phyloP scores from a whole-genome alignment of 768 basidiomycete species.

The Rhodocollybia butyracea region DNA sequence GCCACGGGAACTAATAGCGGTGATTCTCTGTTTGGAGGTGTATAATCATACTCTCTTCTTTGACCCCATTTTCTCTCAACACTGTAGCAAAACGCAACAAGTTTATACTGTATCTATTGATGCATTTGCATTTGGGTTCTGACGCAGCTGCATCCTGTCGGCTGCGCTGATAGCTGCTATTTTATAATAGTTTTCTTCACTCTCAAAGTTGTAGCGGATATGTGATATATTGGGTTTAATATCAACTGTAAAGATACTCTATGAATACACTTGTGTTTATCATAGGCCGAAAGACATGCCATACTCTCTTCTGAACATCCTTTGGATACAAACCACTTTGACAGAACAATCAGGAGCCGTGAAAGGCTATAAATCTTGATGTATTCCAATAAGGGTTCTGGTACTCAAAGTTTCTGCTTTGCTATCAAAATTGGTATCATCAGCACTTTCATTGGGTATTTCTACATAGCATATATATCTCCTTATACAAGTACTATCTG shows the following conservation, averaged over 20 bases:
- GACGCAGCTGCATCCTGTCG: not conserved
- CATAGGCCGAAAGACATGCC: not conserved
- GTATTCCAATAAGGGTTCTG: not conserved
- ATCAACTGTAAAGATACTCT: not conserved
- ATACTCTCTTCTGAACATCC: not conserved
- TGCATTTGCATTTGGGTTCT: not conserved
- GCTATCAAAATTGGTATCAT: not conserved
- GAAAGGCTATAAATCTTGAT: not conserved
- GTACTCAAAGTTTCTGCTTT: not conserved
- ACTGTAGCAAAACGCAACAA: no score
- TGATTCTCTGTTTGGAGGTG: no score
- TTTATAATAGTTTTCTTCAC: not conserved
- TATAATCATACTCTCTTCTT: no score
- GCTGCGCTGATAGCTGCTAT: not conserved
- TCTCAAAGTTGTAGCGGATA: not conserved
- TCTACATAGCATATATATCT: not conserved
- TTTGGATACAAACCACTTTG: not conserved
- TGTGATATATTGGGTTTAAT: not conserved
- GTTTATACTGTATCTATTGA: no score
- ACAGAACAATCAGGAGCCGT: not conserved
- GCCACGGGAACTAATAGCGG: no score
- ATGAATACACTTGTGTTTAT: not conserved
- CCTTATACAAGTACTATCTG: not conserved
- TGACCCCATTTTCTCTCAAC: not conserved
- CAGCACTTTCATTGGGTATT: not conserved